Base-by-base conservation (phyloP, 352 stramenopile genomes). In the Albugo laibachii region DNA sequence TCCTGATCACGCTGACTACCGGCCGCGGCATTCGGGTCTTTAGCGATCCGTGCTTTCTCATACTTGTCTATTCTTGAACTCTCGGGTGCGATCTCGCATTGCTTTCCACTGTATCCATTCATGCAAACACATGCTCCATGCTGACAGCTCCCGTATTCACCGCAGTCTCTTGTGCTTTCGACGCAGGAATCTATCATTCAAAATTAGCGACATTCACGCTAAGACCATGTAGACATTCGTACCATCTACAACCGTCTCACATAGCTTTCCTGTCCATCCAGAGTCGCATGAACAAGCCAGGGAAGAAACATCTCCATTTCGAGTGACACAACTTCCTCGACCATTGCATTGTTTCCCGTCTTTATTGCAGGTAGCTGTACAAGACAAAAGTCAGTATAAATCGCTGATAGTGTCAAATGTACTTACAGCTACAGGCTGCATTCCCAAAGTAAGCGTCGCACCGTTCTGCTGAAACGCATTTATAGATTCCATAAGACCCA, bases 381-480 rank as follows among this genome's bases (percentile, higher is more conserved):
- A 40, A 43, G 3, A 43, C 24, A 31, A 31, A 31, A 3, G 24
- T 31, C 24, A 8, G 24, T 31, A 31, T 31, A 8, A 31, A 31
- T 31, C 24, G 3, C 24, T 45, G 47, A 6, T 40, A 41, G 14
- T n/a, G 38, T 1, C 36, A 27, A 11, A 49, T 21, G 38, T 4
- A 65, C 65, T 44, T 54, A 80, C 69, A 61, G 46, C 70, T 85
- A 54, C 73, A 85, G 2, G 59, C 47, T 38, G 55, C 58, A 36
- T 52, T 55, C 39, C 59, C 61, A 43, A 76, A 80, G 54, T 83
- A 83, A 31, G 68, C 41, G 47, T 89, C 77, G 49, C 77, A 89
- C 3, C 77, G 67, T 31, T 74, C 63, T 24, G 85, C 59, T 15
- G 69, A 80, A 40, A 89, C 63, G 44, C 77, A 89, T 54, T 86